Evolutionary conservation across 2,329 filamentous ascomycete genomes (phyloP).

Genomic region (Sphaerulina vaccinii): DNA sequence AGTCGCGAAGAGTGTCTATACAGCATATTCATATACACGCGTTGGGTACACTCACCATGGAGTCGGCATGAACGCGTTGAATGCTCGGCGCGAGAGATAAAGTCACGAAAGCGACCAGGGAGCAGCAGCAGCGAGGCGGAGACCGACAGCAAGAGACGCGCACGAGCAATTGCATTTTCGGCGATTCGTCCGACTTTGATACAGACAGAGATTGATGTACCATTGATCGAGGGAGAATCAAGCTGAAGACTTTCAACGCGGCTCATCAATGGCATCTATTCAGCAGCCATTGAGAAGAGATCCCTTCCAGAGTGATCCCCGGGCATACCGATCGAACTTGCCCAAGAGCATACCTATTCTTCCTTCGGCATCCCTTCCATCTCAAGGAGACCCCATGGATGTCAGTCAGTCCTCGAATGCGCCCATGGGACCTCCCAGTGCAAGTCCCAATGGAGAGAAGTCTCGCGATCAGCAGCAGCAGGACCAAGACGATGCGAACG

Average conservation of each 20-base stretch:
- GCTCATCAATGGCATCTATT: constrained; percentile 44
- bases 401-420: constrained; percentile 26
- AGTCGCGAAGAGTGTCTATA: not conserved
- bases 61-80: not conserved
- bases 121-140: not conserved
- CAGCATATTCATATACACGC: not conserved
- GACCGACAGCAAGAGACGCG: not conserved
- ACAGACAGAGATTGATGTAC: not conserved
- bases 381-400: constrained; percentile 33
- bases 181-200: not conserved
- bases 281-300: constrained; percentile 41
- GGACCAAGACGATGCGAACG: constrained; percentile 33
- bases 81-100: not conserved
- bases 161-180: not conserved
- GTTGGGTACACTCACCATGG: not conserved
- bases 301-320: constrained; percentile 32
- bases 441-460: constrained; percentile 32
- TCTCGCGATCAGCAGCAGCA: constrained; percentile 26
- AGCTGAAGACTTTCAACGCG: not conserved
- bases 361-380: constrained; percentile 28
- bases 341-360: constrained; percentile 34
- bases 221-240: not conserved
- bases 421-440: constrained; percentile 34
- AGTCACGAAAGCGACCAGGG: not conserved
- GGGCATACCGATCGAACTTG: constrained; percentile 23